These are phyloP conservation scores for Collybia nuda DNA, from an alignment of 768 basidiomycete species.

Conservation along the genomic window DNA sequence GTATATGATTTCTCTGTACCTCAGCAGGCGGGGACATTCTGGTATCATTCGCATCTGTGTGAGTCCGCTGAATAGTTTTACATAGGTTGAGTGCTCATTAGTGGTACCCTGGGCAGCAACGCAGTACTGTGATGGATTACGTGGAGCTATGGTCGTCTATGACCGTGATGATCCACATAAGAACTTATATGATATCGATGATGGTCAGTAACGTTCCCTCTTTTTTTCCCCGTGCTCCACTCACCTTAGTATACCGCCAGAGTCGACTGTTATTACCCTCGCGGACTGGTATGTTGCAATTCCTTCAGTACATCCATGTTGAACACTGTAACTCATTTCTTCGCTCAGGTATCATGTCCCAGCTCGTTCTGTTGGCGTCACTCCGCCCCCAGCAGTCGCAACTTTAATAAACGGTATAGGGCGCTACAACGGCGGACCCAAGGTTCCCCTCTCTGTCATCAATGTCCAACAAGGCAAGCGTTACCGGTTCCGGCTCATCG, in stretches of 20 bases:
- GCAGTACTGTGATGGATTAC: conserved; percentile 18
- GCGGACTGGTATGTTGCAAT: conserved; percentile 35
- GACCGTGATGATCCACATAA: neutral
- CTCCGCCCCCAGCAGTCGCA: conserved; percentile 20
- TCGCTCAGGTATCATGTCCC: conserved; percentile 14
- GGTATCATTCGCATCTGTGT: conserved; percentile 22
- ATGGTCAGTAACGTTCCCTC: neutral
- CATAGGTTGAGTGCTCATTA: neutral
- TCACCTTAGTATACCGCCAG: neutral
- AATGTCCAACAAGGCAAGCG: conserved; percentile 33
- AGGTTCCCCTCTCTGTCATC: conserved; percentile 31
- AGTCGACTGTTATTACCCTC: conserved; percentile 37
- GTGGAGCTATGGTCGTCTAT: conserved; percentile 14
- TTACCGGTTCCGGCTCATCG: conserved; percentile 49
- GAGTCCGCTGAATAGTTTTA: conserved; percentile 13
- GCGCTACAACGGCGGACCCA: conserved; percentile 31
- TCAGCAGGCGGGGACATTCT: conserved; percentile 17
- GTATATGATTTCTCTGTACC: conserved; percentile 27
- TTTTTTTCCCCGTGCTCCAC: neutral
- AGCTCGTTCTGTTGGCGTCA: conserved; percentile 14
- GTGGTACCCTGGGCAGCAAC: conserved; percentile 9
- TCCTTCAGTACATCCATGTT: neutral
- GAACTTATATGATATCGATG: conserved; percentile 6
- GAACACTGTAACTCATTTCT: neutral
- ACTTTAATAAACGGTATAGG: conserved; percentile 44